Base-by-base conservation (phyloP, 78 protist genomes). In the Andalucia godoyi region DNA sequence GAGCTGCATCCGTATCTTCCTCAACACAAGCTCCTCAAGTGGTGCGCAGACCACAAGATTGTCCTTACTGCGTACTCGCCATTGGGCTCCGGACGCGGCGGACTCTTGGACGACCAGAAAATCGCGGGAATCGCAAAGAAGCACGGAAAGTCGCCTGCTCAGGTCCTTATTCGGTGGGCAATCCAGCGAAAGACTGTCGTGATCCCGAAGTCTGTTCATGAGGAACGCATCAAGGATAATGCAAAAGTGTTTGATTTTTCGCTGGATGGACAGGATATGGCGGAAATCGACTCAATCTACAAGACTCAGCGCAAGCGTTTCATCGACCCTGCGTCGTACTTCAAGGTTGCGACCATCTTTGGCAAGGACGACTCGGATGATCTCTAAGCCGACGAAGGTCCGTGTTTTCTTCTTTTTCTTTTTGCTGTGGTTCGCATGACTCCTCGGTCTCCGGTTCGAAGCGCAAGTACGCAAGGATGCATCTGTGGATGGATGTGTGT, bases 1-100 rank as follows among this genome's bases (percentile, higher is more conserved):
- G 91, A 85, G 65, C 51, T 66, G 25, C 87, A 85, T 63, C 91
- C 91, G 46, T 74, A 69, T 72, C 27, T 41, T 29, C 43, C 79
- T 1, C 79, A 78, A 49, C 61, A 45, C 46, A 45, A 40, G 29
- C 60, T 78, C 29, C 43, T 66, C 32, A 38, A 29, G 5, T 73
- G 42, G 50, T 53, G 79, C 36, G 33, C 43, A 7, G n/a, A 30
- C 21, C 25, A 69, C 30, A 6, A 33, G 38, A 77, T 85, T 23
- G 66, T 47, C 33, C 43, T 83, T 21, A 74, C 81, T 15, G 80
- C 68, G 12, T 84, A 73, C 60, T 46, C 69, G 33, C 77, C 84
- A 36, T 55, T 80, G 27, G 86, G 84, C 52, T 51, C 57, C 12
- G 13, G 29, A 58, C n/a, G 10, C 30, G 70, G 15, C 12, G 13